These are phyloP conservation scores for Leishmania tarentolae DNA, from an alignment of 208 protist species.

Conservation along the genomic window DNA sequence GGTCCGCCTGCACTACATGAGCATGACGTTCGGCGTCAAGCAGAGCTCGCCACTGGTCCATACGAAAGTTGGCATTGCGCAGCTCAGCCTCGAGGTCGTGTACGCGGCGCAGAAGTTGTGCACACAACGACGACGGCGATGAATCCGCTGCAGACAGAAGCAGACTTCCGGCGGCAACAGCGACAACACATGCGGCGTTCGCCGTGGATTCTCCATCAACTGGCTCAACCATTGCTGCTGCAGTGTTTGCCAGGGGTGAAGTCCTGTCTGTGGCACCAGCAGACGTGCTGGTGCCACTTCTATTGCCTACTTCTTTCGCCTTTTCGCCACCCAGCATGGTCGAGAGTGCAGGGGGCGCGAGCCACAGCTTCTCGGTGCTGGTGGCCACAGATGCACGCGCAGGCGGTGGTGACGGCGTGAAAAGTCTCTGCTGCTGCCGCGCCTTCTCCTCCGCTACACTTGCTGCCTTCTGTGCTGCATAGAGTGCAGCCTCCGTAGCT, in stretches of 20 bases:
- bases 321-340: conserved; percentile 4
- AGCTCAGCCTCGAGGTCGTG: conserved; percentile 34
- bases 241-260: neutral
- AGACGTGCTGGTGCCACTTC: neutral
- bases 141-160: neutral
- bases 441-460: neutral
- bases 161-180: neutral
- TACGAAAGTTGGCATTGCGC: conserved; percentile 31
- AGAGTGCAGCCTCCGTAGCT: conserved; percentile 3
- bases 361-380: neutral
- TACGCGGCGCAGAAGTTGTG: conserved; percentile 10
- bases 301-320: neutral
- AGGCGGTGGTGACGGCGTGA: conserved; percentile 1
- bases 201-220: neutral
- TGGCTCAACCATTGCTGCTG: neutral
- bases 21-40: conserved; percentile 40
- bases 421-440: conserved; percentile 6
- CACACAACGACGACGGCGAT: neutral
- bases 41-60: conserved; percentile 34
- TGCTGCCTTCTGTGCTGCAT: neutral
- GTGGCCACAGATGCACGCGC: neutral
- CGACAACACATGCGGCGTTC: neutral
- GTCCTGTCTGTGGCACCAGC: no score
- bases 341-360: conserved; percentile 5
- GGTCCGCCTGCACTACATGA: conserved; percentile 33